Evolutionary conservation across 352 stramenopile species (phyloP).

Genomic region (Phytophthora fragariae): DNA sequence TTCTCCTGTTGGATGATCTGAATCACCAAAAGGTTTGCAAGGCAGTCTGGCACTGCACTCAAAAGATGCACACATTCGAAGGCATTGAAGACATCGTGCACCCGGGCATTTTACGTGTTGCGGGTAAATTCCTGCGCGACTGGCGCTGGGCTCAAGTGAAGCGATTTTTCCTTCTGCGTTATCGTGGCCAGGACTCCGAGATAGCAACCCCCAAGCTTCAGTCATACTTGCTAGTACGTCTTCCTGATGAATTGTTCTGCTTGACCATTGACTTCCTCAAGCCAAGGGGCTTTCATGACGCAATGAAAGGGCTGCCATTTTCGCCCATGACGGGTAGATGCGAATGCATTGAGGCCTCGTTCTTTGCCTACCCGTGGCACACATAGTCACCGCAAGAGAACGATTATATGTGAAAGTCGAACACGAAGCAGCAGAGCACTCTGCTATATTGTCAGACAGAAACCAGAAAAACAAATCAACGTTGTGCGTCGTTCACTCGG

Average conservation of each 20-base stretch:
- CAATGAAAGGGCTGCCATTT: neutral
- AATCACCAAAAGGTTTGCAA: neutral
- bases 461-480: neutral
- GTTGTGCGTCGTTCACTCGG: neutral
- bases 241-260: conserved; percentile 9
- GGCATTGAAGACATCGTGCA: neutral
- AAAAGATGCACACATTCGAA: neutral
- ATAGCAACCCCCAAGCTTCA: neutral
- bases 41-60: neutral
- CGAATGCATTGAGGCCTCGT: too few species aligned
- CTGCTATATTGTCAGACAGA: neutral
- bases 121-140: neutral
- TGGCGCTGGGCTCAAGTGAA: conserved; percentile 8
- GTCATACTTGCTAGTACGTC: neutral
- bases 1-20: neutral
- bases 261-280: neutral
- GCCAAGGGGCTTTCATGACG: neutral
- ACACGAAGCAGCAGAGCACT: neutral
- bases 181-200: neutral
- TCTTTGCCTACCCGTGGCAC: too few species aligned
- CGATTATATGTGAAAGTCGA: neutral
- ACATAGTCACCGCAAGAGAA: neutral
- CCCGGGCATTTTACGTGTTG: neutral
- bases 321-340: too few species aligned
- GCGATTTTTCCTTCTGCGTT: conserved; percentile 9